These are phyloP conservation scores for Talaromyces verruculosus DNA, from an alignment of 2,329 filamentous ascomycete species.

Conservation along the genomic window DNA sequence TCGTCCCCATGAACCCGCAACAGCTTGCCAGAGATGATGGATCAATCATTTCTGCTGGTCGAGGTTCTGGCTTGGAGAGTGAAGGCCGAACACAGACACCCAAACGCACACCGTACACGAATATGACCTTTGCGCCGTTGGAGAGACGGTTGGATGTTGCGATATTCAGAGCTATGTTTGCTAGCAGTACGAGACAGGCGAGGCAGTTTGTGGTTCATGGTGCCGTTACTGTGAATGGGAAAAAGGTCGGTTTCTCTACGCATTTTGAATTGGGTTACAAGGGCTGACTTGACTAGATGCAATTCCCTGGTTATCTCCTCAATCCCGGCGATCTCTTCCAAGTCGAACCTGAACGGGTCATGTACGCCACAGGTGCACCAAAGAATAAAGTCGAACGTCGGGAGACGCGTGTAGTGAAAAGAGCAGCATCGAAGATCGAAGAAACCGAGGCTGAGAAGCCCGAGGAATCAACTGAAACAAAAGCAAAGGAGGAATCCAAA, in stretches of 20 bases:
- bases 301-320: slow-evolving; percentile 84
- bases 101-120: slow-evolving; percentile 77
- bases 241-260: slow-evolving; percentile 64
- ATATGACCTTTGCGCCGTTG: slow-evolving; percentile 90
- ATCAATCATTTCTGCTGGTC: slow-evolving; percentile 75
- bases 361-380: slow-evolving; percentile 78
- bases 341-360: slow-evolving; percentile 82
- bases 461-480: slow-evolving; percentile 28
- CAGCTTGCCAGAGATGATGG: slow-evolving; percentile 82
- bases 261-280: not conserved
- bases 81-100: slow-evolving; percentile 26
- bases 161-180: slow-evolving; percentile 89
- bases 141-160: slow-evolving; percentile 93
- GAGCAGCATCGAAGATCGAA: slow-evolving; percentile 27
- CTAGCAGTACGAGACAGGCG: slow-evolving; percentile 88
- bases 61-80: slow-evolving; percentile 60
- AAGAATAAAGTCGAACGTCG: slow-evolving; percentile 55
- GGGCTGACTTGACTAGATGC: slow-evolving; percentile 62
- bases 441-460: slow-evolving; percentile 30
- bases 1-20: slow-evolving; percentile 77
- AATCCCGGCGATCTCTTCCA: slow-evolving; percentile 99
- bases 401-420: slow-evolving; percentile 33
- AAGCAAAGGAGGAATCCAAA: slow-evolving; percentile 30
- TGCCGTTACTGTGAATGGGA: slow-evolving; percentile 91
- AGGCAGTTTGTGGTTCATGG: slow-evolving; percentile 93